Conservation (phyloP, 2,329 filamentous ascomycete genomes). For the Trichoderma semiorbis region DNA sequence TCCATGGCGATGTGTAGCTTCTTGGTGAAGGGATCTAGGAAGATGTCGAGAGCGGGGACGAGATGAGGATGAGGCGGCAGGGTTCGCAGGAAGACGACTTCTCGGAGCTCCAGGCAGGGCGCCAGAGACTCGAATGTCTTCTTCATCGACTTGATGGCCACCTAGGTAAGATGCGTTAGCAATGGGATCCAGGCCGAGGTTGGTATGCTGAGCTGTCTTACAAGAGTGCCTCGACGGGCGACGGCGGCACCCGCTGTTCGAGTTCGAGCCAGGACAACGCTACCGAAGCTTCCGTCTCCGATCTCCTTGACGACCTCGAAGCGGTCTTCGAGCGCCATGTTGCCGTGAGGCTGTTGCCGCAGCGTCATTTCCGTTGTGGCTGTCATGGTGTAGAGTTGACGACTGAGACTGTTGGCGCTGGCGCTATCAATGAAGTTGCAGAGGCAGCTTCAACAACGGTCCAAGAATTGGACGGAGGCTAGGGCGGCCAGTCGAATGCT, state of each 20-base stretch:
- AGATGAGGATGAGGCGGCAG: slow-evolving; percentile 85
- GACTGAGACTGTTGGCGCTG: slow-evolving; percentile 17
- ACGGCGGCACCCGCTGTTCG: slow-evolving; percentile 85
- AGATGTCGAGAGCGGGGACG: slow-evolving; percentile 97
- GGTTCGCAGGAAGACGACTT: slow-evolving; percentile 93
- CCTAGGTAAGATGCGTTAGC: slow-evolving; percentile 55
- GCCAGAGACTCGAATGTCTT: slow-evolving; percentile 94
- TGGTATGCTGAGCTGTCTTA: slow-evolving; percentile 46
- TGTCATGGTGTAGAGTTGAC: slow-evolving; percentile 56
- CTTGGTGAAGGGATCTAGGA: slow-evolving; percentile 91
- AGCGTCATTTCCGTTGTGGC: slow-evolving; percentile 70
- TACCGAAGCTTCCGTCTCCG: slow-evolving; percentile 97
- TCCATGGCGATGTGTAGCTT: slow-evolving; percentile 99
- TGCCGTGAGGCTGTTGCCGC: slow-evolving; percentile 58
- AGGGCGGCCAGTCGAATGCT: slow-evolving; percentile 2
- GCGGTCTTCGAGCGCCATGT: slow-evolving; percentile 78
- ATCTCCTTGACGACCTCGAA: slow-evolving; percentile 98
- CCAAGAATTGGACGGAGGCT: not conserved
- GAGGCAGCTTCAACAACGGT: not conserved
- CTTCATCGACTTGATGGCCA: slow-evolving; percentile 99
- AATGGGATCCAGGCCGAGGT: not conserved
- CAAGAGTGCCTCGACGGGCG: slow-evolving; percentile 86
- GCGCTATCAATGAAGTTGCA: not conserved
- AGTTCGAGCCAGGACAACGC: slow-evolving; percentile 86
- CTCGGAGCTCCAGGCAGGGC: slow-evolving; percentile 87